Evolutionary conservation across 805 yeast species (phyloP).

Genomic region (Lipomyces yamadae): DNA sequence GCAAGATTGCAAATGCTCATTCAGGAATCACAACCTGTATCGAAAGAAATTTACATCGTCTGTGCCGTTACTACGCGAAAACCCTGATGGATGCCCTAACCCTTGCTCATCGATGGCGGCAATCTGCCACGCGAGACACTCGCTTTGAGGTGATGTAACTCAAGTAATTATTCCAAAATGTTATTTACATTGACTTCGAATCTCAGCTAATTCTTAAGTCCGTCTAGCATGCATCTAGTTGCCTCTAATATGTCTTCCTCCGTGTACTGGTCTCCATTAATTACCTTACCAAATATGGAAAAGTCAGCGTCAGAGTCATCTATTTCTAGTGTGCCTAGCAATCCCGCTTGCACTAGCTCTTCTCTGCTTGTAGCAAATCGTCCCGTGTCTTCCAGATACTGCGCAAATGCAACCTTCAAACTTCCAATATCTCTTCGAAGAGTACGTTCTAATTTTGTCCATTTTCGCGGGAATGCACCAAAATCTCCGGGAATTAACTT

Average conservation of each 20-base stretch:
- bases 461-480: conserved; percentile 36
- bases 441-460: conserved; percentile 28
- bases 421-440: conserved; percentile 27
- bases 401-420: conserved; percentile 33
- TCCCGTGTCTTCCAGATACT: conserved; percentile 23
- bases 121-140: not conserved
- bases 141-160: too few relatives aligned
- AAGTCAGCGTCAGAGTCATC: conserved; percentile 20
- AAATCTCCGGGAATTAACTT: conserved; percentile 23
- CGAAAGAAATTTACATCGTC: not conserved
- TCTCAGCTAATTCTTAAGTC: not conserved
- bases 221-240: not conserved
- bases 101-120: not conserved
- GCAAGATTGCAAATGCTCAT: conserved; percentile 5
- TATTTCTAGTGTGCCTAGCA: conserved; percentile 12
- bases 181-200: not conserved
- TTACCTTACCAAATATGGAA: conserved; percentile 23
- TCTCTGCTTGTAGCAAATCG: conserved; percentile 19
- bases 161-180: too few relatives aligned
- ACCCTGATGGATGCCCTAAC: not conserved
- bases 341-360: conserved; percentile 26
- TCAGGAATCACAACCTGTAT: not conserved
- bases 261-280: conserved; percentile 27
- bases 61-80: not conserved
- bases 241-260: conserved; percentile 27